Conservation (phyloP, 2,329 filamentous ascomycete species). For the Blastomyces percursus region DNA sequence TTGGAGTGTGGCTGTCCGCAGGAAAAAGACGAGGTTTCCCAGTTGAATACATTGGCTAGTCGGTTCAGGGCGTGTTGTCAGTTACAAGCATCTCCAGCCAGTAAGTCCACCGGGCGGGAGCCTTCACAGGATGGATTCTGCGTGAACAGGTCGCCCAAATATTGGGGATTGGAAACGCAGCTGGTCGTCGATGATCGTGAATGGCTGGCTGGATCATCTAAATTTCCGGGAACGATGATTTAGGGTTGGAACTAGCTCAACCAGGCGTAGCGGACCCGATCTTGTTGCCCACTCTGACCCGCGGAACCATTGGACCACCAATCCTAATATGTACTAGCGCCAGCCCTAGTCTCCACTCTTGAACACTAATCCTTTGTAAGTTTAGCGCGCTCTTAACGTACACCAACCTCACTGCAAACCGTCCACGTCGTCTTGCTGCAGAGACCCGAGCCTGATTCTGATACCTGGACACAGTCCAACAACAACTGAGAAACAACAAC, state of each 20-base stretch:
- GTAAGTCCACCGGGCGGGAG: neutral
- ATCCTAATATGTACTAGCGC: neutral
- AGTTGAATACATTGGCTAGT: neutral
- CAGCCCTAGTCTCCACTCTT: neutral
- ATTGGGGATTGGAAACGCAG: constrained; percentile 2
- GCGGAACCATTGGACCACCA: neutral
- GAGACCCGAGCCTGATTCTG: neutral
- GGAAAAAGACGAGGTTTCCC: neutral
- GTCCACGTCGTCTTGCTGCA: neutral
- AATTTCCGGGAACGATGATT: neutral
- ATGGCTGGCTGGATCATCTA: constrained; percentile 5
- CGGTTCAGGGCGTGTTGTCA: neutral
- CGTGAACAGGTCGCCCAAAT: neutral
- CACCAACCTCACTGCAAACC: neutral
- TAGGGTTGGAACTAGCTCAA: neutral
- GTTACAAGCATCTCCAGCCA: neutral
- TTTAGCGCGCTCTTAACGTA: neutral
- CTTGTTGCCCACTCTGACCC: neutral
- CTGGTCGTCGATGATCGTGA: neutral
- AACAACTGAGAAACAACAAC: neutral
- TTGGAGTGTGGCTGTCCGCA: neutral
- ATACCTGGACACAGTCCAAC: neutral
- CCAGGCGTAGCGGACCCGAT: neutral
- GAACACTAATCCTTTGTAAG: neutral
- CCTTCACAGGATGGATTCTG: neutral